Percentiles rank a stretch among this genome's conserved stretches.
phyloP scores from a whole-genome alignment of 176 grass and related monocot species.

The Juncus inflexus region DNA sequence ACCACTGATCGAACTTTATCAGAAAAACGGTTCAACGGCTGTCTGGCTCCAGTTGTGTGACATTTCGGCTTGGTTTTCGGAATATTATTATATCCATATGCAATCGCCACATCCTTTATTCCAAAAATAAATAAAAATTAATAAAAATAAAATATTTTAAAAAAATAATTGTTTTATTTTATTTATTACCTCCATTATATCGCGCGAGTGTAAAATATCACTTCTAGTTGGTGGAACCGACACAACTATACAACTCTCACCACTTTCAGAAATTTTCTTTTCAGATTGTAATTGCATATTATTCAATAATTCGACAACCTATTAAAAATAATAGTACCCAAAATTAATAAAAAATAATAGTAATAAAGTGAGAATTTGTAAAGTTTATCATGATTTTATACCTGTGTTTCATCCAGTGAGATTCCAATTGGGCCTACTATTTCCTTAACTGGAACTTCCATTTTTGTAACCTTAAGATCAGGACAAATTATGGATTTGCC shows the following conservation, averaged over 20 bases:
- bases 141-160: not conserved
- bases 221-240: constrained; percentile 82
- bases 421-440: constrained; percentile 84
- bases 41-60: constrained; percentile 74
- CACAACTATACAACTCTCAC: constrained; percentile 37
- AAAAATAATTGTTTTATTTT: not conserved
- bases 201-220: constrained; percentile 67
- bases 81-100: constrained; percentile 95
- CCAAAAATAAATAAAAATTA: constrained; percentile 14
- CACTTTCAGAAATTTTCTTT: constrained; percentile 26
- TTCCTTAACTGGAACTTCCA: constrained; percentile 77
- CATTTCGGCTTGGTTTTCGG: constrained; percentile 87
- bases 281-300: constrained; percentile 95
- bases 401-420: constrained; percentile 57
- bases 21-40: constrained; percentile 84
- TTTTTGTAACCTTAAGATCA: constrained; percentile 73
- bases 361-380: not conserved
- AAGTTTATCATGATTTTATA: constrained; percentile 25
- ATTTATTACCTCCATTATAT: constrained; percentile 43
- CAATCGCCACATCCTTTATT: constrained; percentile 91
- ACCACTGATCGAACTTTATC: constrained; percentile 98
- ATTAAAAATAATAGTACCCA: constrained; percentile 7
- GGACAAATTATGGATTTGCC: constrained; percentile 62
- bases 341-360: not conserved
- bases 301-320: constrained; percentile 81